Evolutionary conservation across 257 asterid species (phyloP).

Genomic region (Solanum neorickii): DNA sequence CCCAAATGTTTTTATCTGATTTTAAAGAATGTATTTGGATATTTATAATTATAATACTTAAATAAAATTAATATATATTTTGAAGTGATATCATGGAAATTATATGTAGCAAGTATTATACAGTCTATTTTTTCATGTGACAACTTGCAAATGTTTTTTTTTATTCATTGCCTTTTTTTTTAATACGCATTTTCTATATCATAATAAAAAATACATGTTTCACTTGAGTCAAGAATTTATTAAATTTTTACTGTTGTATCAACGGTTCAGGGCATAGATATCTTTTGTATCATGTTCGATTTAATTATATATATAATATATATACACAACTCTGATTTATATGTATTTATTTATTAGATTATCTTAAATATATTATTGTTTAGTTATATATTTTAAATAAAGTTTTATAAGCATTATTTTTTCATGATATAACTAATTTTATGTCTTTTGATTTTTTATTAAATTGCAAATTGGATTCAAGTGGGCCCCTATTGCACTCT

Average conservation of each 20-base stretch:
- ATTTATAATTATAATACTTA: too few relatives aligned
- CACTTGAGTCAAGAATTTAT: neutral
- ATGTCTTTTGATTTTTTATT: neutral
- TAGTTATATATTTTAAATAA: too few relatives aligned
- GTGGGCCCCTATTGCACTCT: neutral
- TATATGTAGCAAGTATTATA: neutral
- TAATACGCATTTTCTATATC: too few relatives aligned
- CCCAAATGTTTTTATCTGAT: neutral
- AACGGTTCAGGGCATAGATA: neutral
- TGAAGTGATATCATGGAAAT: neutral
- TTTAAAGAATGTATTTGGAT: too few relatives aligned
- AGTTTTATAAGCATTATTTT: neutral
- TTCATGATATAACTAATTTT: neutral
- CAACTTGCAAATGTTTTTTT: too few relatives aligned
- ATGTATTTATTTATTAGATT: too few relatives aligned
- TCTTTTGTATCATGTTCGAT: neutral
- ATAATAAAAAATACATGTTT: neutral
- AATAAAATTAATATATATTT: too few relatives aligned
- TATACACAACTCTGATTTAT: too few relatives aligned
- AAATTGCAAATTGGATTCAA: neutral
- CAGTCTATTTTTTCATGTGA: neutral
- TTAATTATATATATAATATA: too few relatives aligned
- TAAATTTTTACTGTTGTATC: neutral
- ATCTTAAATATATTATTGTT: too few relatives aligned
- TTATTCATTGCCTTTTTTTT: neutral